A percentile compares a stretch with the other conserved stretches of the same genome.
Evolutionary conservation across 2,329 filamentous ascomycete genomes (phyloP).

Genomic region (Beauveria varroae): DNA sequence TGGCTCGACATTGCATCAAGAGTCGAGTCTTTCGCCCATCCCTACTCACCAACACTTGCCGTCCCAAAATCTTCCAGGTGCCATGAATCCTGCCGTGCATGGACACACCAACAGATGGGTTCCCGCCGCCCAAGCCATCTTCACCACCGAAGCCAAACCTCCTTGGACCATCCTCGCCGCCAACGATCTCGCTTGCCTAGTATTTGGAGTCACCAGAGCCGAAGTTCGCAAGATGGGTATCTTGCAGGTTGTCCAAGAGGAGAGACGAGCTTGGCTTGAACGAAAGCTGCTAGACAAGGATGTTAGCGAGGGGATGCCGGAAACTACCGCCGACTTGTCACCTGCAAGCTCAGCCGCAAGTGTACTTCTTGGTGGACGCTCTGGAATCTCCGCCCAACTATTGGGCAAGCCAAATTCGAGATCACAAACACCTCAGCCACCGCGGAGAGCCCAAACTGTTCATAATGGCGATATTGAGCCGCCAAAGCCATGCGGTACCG

Average conservation of each 20-base stretch:
- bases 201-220: constrained; percentile 98
- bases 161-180: constrained; percentile 96
- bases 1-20: constrained; percentile 27
- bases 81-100: constrained; percentile 59
- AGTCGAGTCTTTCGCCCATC: constrained; percentile 36
- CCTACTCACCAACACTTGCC: constrained; percentile 31
- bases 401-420: constrained; percentile 71
- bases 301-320: constrained; percentile 25
- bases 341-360: constrained; percentile 36
- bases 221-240: constrained; percentile 95
- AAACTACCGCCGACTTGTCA: constrained; percentile 25
- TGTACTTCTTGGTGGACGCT: constrained; percentile 58
- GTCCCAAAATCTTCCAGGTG: constrained; percentile 35
- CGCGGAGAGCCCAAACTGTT: constrained; percentile 56
- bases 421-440: constrained; percentile 45
- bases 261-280: constrained; percentile 82
- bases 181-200: constrained; percentile 90
- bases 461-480: constrained; percentile 49
- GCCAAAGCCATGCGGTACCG: constrained; percentile 44
- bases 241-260: constrained; percentile 85
- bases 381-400: constrained; percentile 78
- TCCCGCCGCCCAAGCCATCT: constrained; percentile 89
- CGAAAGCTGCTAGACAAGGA: constrained; percentile 61
- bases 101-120: constrained; percentile 86
- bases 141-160: constrained; percentile 83